Evolutionary conservation across 768 basidiomycete species (phyloP), one percentile per base, ranked within the genome.

Genomic region (Cubamyces lactineus): DNA sequence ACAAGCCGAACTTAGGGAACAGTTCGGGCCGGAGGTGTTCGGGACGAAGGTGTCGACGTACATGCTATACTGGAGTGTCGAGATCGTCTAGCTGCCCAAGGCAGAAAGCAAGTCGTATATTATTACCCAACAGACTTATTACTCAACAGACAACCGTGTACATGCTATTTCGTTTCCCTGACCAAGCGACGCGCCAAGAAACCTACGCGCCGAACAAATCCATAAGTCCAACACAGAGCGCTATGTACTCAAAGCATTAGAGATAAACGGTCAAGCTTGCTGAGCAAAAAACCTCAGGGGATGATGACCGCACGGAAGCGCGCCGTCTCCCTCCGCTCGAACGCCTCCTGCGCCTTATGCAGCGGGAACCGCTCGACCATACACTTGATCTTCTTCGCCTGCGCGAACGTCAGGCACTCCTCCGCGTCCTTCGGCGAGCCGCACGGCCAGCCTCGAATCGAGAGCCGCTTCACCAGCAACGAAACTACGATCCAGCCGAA

Each of bases 11-110:
- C 54, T 73, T 11, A 58, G 46, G 0, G 64, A 66, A 15, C 62
- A 56, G 1, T 67, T 67, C 47, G 17, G n/a, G 5, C 30, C 24
- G 16, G 21, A 62, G 9, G 51, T 64, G 7, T 40, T 66, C 16
- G 39, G 46, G 4, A 46, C 55, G 15, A 9, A 9, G 9, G 21
- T n/a, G 17, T 47, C 41, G n/a, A 17, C 63, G 13, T 28, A 47
- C 13, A 71, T 71, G 71, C 57, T 74, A 24, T 65, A 63, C 45
- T 74, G 71, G 73, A 70, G 69, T 47, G 67, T 72, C 13, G 52
- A 57, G 40, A 70, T 73, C 42, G 52, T 68, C 24, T 72, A 59
- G 63, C 17, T 23, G 23, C 17, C 4, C 13, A 3, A 13, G 5
- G 40, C 42, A 45, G 5, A 26, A 11, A 50, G 30, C 7, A 11